Base-by-base conservation (phyloP, 1,284 basidiomycete species). In the Ustilago esculenta region DNA sequence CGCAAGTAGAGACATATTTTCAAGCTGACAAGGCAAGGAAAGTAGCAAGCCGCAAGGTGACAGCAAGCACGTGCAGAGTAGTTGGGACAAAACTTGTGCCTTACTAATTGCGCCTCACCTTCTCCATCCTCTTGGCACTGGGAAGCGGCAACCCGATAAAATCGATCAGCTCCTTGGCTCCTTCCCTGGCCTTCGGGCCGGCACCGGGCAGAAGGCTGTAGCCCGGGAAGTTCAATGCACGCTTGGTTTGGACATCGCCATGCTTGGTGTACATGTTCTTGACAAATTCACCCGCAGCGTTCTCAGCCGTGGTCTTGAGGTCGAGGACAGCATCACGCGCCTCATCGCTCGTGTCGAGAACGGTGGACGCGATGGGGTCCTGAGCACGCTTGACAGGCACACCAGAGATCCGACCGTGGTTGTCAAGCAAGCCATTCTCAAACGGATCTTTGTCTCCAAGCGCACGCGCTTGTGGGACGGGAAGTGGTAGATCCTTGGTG, bases 221-320 rank as follows among this genome's bases (percentile, higher is more conserved):
- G 7, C 52, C 29, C 9, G 67, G 57, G 3, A 71, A 4, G 47
- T 27, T 48, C 17, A 61, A 23, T 0, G 44, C 56, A 15, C 56
- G 33, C 40, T 52, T 60, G 21, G 27, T 42, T 46, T 52, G 6
- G 2, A 58, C 41, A 30, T 64, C 47, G n/a, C 42, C 48, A 17
- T 52, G 45, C 21, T 68, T 52, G 21, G 39, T 39, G 54, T 70
- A 70, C 50, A 70, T 50, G 55, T 56, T 64, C 66, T 70, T 70
- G 47, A 54, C 56, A 50, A 70, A 70, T 7, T 32, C 42, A 4
- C 56, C 58, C 0, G 55, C 46, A 7, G 56, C 60, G 32, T 59
- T 24, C 32, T 64, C 52, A 11, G 55, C 51, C 11, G 35, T 35
- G 21, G 25, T 33, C 45, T 59, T 64, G 52, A 70, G 34, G 20